Conservation (phyloP, 2,329 filamentous ascomycete genomes). For the Hypomyces rosellus region DNA sequence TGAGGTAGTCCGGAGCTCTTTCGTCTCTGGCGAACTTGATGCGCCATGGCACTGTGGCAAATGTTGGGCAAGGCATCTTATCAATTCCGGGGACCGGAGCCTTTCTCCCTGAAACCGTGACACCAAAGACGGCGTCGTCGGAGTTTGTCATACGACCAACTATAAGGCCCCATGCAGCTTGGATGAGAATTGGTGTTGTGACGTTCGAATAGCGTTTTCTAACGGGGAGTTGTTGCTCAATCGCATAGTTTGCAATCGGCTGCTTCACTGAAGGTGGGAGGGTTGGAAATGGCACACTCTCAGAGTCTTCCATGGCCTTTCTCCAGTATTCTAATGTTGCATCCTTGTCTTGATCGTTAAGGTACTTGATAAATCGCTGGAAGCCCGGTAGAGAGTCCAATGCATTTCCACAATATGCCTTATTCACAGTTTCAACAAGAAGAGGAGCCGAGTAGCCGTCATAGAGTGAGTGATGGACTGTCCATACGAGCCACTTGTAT, state of each 20-base stretch:
- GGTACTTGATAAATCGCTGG: too few species aligned
- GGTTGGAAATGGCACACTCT: not conserved
- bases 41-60: constrained; percentile 22
- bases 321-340: not conserved
- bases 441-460: not conserved
- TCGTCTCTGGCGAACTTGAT: constrained; percentile 6
- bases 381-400: too few species aligned
- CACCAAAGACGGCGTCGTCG: constrained; percentile 25
- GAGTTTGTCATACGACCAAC: constrained; percentile 9
- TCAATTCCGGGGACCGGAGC: constrained; percentile 19
- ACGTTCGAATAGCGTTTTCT: not conserved
- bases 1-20: constrained; percentile 20
- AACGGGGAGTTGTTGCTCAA: not conserved
- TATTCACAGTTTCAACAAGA: too few species aligned
- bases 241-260: too few species aligned
- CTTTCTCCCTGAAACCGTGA: constrained; percentile 18
- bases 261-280: not conserved
- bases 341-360: too few species aligned
- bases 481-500: too few species aligned
- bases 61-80: constrained; percentile 19
- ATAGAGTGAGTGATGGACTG: too few species aligned
- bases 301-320: not conserved
- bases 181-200: not conserved
- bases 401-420: too few species aligned
- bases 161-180: constrained; percentile 7